phyloP scores from a whole-genome alignment of 768 basidiomycete species.

The Pholiota microspora region DNA sequence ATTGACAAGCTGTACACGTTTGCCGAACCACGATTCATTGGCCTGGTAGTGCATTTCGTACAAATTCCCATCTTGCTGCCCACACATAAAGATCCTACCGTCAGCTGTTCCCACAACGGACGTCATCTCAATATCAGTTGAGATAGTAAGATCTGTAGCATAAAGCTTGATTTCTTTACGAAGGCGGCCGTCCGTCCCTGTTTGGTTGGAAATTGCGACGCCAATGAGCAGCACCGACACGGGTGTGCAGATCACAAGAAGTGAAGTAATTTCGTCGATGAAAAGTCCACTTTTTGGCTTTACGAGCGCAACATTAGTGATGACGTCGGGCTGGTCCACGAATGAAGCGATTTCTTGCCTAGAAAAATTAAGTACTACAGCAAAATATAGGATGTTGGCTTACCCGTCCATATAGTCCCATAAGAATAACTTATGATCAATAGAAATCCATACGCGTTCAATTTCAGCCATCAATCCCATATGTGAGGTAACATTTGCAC shows the following conservation, averaged over 20 bases:
- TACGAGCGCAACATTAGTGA: conserved; percentile 86
- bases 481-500: conserved; percentile 66
- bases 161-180: conserved; percentile 84
- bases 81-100: conserved; percentile 91
- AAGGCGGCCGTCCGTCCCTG: conserved; percentile 37
- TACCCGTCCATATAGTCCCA: conserved; percentile 98
- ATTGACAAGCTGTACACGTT: conserved; percentile 81
- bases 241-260: conserved; percentile 90
- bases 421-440: conserved; percentile 90
- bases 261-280: conserved; percentile 85
- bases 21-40: conserved; percentile 90
- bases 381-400: conserved; percentile 23
- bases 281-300: conserved; percentile 85
- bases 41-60: conserved; percentile 93
- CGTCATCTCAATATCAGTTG: conserved; percentile 83
- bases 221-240: conserved; percentile 83
- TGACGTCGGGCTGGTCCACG: conserved; percentile 86
- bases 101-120: conserved; percentile 75
- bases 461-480: conserved; percentile 94
- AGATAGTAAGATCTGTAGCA: conserved; percentile 80
- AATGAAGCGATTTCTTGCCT: conserved; percentile 93
- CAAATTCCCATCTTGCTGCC: conserved; percentile 79
- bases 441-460: conserved; percentile 92
- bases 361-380: conserved; percentile 7
- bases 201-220: conserved; percentile 53